Conservation (phyloP, 2,329 filamentous ascomycete species). For the Tolypocladium endophyticum region DNA sequence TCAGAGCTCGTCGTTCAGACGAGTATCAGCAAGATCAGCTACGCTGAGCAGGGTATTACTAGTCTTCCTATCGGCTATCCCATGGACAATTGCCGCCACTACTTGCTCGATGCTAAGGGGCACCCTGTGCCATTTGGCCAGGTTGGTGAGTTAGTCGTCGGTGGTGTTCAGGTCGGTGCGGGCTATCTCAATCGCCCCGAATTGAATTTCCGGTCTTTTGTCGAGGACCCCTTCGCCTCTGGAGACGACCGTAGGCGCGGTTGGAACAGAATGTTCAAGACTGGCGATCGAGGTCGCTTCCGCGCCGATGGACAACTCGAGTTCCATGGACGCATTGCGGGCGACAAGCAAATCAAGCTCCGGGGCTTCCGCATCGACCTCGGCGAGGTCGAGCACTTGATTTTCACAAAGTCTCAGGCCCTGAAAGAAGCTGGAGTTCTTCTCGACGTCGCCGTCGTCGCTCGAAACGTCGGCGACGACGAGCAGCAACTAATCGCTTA, state of each 20-base stretch:
- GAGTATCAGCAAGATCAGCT: not conserved
- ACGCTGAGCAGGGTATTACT: not conserved
- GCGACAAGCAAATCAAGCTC: conserved; percentile 26
- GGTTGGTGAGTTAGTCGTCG: not conserved
- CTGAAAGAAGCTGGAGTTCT: conserved; percentile 4
- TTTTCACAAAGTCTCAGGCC: conserved; percentile 10
- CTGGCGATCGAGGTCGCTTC: not conserved
- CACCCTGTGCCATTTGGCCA: not conserved
- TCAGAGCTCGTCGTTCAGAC: not conserved
- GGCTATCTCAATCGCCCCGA: not conserved
- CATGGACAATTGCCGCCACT: not conserved
- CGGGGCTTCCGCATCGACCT: conserved; percentile 26
- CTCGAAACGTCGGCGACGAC: not conserved
- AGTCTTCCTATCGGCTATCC: not conserved
- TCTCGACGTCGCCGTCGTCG: not conserved
- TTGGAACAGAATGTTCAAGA: not conserved
- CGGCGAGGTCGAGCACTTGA: conserved; percentile 21
- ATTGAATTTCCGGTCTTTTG: not conserved
- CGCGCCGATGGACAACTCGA: not conserved
- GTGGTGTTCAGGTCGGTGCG: not conserved
- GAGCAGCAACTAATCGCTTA: not conserved
- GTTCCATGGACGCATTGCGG: conserved; percentile 16
- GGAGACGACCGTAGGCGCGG: not conserved
- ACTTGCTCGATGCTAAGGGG: not conserved
- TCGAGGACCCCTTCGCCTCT: not conserved